Conservation (phyloP, 176 grass and related monocot species). For the Saccharum officinarum region DNA sequence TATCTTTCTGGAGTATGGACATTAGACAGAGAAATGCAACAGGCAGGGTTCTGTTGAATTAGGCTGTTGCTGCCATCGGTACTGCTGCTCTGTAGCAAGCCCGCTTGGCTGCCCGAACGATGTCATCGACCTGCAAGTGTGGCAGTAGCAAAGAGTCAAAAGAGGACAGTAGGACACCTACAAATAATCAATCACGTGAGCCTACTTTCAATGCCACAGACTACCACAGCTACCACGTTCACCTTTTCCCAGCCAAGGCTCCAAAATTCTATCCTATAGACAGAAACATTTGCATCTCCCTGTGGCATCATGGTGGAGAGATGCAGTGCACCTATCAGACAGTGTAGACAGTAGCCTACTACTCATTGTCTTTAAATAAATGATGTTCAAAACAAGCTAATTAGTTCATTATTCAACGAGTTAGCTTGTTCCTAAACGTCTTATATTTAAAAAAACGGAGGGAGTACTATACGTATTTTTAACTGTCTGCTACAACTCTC, state of each 20-base stretch:
- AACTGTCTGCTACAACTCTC: neutral
- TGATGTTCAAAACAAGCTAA: neutral
- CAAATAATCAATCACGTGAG: neutral
- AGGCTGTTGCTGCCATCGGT: constrained; percentile 65
- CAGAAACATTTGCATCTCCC: neutral
- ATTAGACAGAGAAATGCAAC: neutral
- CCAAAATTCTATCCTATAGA: neutral
- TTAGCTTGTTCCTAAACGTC: neutral
- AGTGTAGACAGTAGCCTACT: neutral
- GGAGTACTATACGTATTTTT: neutral
- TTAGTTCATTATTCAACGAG: neutral
- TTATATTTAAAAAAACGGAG: neutral
- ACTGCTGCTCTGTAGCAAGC: constrained; percentile 67
- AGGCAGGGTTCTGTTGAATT: neutral
- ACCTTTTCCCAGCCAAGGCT: neutral
- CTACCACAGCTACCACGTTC: neutral
- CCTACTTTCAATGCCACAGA: neutral
- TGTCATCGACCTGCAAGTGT: constrained; percentile 65
- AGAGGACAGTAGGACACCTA: neutral
- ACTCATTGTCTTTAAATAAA: neutral
- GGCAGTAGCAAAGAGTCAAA: neutral
- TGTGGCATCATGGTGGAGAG: neutral
- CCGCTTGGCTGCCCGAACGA: constrained; percentile 72
- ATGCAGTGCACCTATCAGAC: neutral
- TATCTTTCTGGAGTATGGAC: constrained; percentile 5